phyloP scores from a whole-genome alignment of 305 asterid genomes.

The Fraxinus floribunda region DNA sequence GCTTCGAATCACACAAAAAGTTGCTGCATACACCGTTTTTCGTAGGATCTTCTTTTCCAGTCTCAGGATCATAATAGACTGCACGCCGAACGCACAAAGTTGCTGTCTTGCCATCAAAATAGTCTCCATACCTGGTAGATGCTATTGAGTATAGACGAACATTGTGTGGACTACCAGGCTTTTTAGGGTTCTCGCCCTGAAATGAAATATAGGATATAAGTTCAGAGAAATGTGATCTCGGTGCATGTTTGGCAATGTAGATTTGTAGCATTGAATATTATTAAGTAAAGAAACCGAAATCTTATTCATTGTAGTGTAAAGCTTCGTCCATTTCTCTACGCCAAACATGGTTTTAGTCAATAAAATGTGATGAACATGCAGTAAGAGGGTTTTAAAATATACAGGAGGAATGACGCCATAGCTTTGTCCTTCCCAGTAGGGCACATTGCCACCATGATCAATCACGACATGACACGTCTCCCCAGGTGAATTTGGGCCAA shows the following conservation, averaged over 20 bases:
- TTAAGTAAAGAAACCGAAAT: not conserved
- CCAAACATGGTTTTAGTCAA: not conserved
- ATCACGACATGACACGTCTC: slow-evolving; percentile 93
- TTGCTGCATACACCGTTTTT: slow-evolving; percentile 91
- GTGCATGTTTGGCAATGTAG: not conserved
- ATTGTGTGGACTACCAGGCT: slow-evolving; percentile 81
- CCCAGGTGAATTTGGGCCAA: slow-evolving; percentile 93
- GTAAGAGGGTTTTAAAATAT: slow-evolving; percentile 23
- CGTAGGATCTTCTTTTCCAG: slow-evolving; percentile 88
- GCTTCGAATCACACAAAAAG: slow-evolving; percentile 80
- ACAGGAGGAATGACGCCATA: slow-evolving; percentile 93
- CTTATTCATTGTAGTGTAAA: not conserved
- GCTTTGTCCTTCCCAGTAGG: slow-evolving; percentile 98
- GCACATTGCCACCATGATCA: slow-evolving; percentile 85
- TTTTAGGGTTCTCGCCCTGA: slow-evolving; percentile 94
- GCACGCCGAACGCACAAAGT: slow-evolving; percentile 95
- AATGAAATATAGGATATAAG: not conserved
- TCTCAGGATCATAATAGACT: slow-evolving; percentile 82
- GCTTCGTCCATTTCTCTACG: not conserved
- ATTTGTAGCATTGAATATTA: not conserved
- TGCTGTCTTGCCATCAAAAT: slow-evolving; percentile 83
- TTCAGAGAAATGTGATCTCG: not conserved
- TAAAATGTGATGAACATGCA: not conserved
- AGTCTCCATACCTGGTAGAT: slow-evolving; percentile 91
- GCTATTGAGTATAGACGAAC: slow-evolving; percentile 93